Conservation (phyloP, 1,139 yeast species). For the Suhomyces terraborum region DNA sequence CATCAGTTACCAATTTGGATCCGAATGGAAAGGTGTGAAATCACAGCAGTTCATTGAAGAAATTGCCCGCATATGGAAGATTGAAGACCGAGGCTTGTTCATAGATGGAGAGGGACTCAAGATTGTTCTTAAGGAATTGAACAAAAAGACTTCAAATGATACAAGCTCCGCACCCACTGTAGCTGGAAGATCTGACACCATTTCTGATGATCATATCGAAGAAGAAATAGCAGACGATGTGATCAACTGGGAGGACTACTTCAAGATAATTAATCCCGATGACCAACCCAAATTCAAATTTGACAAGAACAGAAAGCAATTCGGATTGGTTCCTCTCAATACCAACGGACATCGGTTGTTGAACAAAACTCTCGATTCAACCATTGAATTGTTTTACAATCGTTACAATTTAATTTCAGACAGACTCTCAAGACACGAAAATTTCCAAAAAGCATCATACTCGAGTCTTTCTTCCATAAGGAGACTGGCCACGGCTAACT, state of each 20-base stretch:
- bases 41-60: constrained; percentile 75
- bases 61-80: constrained; percentile 82
- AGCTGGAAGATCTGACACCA: constrained; percentile 36
- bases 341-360: constrained; percentile 13
- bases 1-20: constrained; percentile 76
- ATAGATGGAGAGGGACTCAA: constrained; percentile 73
- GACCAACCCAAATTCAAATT: constrained; percentile 69
- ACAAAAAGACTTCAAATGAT: constrained; percentile 13
- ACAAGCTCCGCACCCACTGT: constrained; percentile 12
- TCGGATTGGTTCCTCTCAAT: constrained; percentile 33
- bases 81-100: constrained; percentile 82
- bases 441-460: constrained; percentile 58
- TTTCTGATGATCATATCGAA: constrained; percentile 27
- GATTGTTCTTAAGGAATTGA: constrained; percentile 62
- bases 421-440: constrained; percentile 72
- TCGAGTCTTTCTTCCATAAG: constrained; percentile 42
- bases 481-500: constrained; percentile 24
- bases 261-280: constrained; percentile 63
- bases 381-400: constrained; percentile 34
- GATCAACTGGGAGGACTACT: constrained; percentile 73
- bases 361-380: constrained; percentile 23
- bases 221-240: constrained; percentile 21
- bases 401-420: constrained; percentile 67
- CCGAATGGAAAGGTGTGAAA: constrained; percentile 76
- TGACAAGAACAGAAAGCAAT: constrained; percentile 67